Evolutionary conservation across 1,284 basidiomycete genomes (phyloP).

Genomic region (Ustilago cynodontis): DNA sequence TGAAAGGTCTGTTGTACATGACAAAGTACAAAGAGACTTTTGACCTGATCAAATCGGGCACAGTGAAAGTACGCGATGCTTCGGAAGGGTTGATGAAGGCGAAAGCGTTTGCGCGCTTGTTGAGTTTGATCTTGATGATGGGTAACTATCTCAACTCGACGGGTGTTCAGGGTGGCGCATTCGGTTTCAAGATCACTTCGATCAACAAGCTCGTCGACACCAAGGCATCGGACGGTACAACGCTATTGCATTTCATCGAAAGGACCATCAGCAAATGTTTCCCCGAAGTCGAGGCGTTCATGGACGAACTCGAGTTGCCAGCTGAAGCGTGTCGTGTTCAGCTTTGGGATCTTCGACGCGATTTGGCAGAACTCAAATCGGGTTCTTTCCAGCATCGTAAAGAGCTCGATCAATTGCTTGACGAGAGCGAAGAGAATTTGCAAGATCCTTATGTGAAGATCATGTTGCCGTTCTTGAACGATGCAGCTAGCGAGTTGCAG

Average conservation of each 20-base stretch:
- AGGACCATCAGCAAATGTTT: conserved; percentile 89
- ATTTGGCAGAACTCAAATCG: conserved; percentile 69
- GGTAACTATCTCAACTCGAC: conserved; percentile 99
- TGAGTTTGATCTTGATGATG: conserved; percentile 81
- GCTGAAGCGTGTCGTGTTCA: conserved; percentile 86
- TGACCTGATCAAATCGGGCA: conserved; percentile 58
- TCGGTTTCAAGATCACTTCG: conserved; percentile 95
- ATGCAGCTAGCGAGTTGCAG: conserved; percentile 56
- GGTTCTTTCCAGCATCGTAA: conserved; percentile 66
- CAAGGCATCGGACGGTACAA: conserved; percentile 86
- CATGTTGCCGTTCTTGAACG: conserved; percentile 69
- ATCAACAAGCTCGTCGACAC: conserved; percentile 99
- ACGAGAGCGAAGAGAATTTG: conserved; percentile 64
- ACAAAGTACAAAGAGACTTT: conserved; percentile 66
- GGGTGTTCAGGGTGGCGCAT: conserved; percentile 95
- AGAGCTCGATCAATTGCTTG: conserved; percentile 65
- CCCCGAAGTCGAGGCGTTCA: conserved; percentile 85
- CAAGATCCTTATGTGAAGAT: conserved; percentile 68
- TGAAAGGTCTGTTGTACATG: conserved; percentile 91
- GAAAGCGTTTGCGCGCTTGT: conserved; percentile 59
- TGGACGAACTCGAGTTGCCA: conserved; percentile 88
- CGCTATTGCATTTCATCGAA: conserved; percentile 93
- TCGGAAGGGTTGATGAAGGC: conserved; percentile 66
- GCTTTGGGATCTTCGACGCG: conserved; percentile 65
- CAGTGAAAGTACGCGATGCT: conserved; percentile 59